phyloP scores from a whole-genome alignment of 176 grass and related monocot species.

The Bothriochloa decipiens region DNA sequence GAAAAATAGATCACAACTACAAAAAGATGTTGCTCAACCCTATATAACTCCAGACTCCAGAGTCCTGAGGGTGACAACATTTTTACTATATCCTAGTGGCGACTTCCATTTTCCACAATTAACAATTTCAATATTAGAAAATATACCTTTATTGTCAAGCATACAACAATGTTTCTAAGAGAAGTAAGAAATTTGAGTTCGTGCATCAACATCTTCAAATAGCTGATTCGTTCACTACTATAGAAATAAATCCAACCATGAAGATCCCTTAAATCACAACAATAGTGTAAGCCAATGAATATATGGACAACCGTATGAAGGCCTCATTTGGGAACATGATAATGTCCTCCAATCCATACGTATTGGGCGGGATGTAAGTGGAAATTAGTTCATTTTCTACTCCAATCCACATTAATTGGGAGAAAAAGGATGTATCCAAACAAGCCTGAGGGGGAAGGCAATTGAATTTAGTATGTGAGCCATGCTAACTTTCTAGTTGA shows the following conservation, averaged over 20 bases:
- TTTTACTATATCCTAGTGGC: neutral
- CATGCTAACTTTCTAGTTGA: constrained; percentile 22
- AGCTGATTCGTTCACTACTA: neutral
- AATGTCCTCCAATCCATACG: neutral
- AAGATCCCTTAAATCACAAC: constrained; percentile 12
- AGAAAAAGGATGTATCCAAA: neutral
- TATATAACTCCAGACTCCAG: neutral
- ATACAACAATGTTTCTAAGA: neutral
- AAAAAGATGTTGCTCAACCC: neutral
- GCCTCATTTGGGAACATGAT: neutral
- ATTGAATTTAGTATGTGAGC: constrained; percentile 3
- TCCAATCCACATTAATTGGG: neutral
- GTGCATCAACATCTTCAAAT: neutral
- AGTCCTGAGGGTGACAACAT: constrained; percentile 7
- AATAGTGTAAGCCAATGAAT: constrained; percentile 14
- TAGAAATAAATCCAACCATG: constrained; percentile 9
- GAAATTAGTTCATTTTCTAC: neutral
- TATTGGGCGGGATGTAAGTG: neutral
- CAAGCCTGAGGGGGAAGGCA: neutral
- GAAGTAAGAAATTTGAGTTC: neutral
- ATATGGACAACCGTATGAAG: constrained; percentile 1
- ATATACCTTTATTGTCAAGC: constrained; percentile 11
- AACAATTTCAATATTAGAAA: neutral
- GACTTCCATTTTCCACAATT: constrained; percentile 14
- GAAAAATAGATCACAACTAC: neutral